Evolutionary conservation across 768 basidiomycete species (phyloP), one percentile per base, ranked within the genome.

Genomic region (Suillus luteus): DNA sequence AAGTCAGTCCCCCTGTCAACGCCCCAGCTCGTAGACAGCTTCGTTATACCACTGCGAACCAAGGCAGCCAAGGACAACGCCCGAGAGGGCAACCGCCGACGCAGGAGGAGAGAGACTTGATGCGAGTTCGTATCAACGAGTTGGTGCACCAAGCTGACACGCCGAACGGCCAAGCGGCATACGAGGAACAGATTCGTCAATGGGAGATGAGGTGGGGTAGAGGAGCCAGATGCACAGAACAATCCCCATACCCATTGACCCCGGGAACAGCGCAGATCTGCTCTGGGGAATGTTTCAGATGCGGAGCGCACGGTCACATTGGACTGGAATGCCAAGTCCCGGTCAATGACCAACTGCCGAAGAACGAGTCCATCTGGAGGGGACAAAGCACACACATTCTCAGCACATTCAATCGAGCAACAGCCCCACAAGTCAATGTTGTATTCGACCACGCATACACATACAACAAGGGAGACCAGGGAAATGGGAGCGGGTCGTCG

Each of bases 1-100:
- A 17, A 17, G 5, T 6, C 2, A 6, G 15, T 0, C 40, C 40
- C 5, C 0, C 14, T 1, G 15, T 0, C 4, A 38, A 5, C 3
- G 5, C 12, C 4, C 6, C 43, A n/a, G 19, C 44, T 46, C 10
- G n/a, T 1, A 1, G n/a, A 2, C 44, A 46, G 5, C 3, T 46
- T 0, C 3, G 44, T 15, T 46, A 46, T 5, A 22, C 24, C 9
- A 6, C 22, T 5, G 22, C 4, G 0, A 48, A 48, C 2, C 46
- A 48, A 11, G 27, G 27, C 27, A 48, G 4, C 22, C 5, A n/a
- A 12, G 9, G 1, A 9, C 46, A 22, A 11, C 46, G 5, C 11
- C 31, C 31, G 0, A 1, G 27, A 19, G 51, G 51, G 1, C 51
- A 52, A 33, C 51, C 31, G 0, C 51, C 31, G 1, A 52, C 9